Base-by-base conservation (phyloP, 2,329 filamentous ascomycete genomes). In the Microsporum ferrugineum region DNA sequence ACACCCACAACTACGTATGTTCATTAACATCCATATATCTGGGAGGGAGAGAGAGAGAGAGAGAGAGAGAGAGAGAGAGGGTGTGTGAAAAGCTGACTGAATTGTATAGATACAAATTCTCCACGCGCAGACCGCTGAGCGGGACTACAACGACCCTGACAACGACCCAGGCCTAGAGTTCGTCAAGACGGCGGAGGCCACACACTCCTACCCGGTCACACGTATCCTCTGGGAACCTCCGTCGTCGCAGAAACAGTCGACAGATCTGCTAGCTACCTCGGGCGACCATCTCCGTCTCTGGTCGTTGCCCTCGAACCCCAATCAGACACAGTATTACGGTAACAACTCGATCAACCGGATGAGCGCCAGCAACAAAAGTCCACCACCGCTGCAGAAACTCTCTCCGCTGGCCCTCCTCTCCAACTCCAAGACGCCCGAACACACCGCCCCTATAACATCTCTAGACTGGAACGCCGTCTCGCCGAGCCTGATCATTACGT, bases 401-500 rank as follows among this genome's bases (percentile, higher is more conserved):
- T 96, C 92, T 4, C 94, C 94, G 2, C 79, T 99, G 58, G 94
- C 94, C 0, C 81, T 99, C 59, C 80, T 99, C 14, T 97, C 92
- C 38, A 99, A 99, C 75, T 96, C 91, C 34, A 99, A 99, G 77
- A 97, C 94, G 0, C 94, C 94, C 2, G 94, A 99, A 71, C 95
- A 99, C 71, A 99, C 94, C 3, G 94, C 94, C 12, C 94, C 94
- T 23, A 84, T 99, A 62, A 99, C 94, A 1, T 96, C 91, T 14
- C 80, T 99, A 55, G 94, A 99, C 73, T 99, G 94, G 94, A 99
- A 99, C 70, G 95, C 89, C 1, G 87, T 99, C 59, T 96, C 91
- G 29, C 94, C 94, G 0, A 96, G 92, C 72, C 80, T 99, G 60
- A 99, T 99, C 71, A 99, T 99, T 70, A 99, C 94, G 0, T 96